These are phyloP conservation scores for Cytospora chrysosperma DNA, from an alignment of 2,329 filamentous ascomycete genomes.

Conservation along the genomic window DNA sequence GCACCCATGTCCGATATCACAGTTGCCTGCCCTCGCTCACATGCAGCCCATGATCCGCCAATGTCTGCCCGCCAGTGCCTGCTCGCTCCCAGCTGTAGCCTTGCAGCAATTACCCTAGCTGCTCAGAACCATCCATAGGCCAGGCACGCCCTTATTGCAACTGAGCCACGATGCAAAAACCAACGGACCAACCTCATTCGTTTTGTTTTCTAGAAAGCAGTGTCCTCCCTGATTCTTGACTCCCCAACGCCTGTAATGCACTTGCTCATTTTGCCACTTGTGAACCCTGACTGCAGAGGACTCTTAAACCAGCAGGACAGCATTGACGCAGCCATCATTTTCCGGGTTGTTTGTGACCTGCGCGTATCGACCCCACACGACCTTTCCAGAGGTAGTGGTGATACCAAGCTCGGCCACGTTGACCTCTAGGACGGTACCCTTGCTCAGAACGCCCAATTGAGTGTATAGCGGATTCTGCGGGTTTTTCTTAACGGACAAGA, in stretches of 20 bases:
- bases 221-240: not conserved
- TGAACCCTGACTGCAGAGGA: too few species aligned
- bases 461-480: slow-evolving; percentile 87
- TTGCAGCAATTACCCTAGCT: too few species aligned
- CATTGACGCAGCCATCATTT: slow-evolving; percentile 35
- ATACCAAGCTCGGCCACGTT: slow-evolving; percentile 91
- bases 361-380: slow-evolving; percentile 86
- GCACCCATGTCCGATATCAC: too few species aligned
- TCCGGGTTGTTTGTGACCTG: slow-evolving; percentile 61
- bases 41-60: too few species aligned
- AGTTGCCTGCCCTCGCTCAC: too few species aligned
- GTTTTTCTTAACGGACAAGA: slow-evolving; percentile 70
- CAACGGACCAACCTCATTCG: not conserved
- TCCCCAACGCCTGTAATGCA: slow-evolving; percentile 17
- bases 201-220: not conserved
- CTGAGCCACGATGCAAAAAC: not conserved
- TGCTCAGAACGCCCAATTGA: slow-evolving; percentile 84
- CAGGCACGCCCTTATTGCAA: not conserved
- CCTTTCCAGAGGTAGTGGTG: slow-evolving; percentile 87
- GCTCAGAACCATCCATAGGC: not conserved
- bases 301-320: slow-evolving; percentile 30
- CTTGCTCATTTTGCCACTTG: not conserved
- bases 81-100: too few species aligned
- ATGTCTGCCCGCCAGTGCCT: too few species aligned
- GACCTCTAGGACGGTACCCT: slow-evolving; percentile 79